Evolutionary conservation across 108 stramenopile genomes (phyloP), one percentile per base, ranked within the genome.

Genomic region (Cyclotella cryptica): DNA sequence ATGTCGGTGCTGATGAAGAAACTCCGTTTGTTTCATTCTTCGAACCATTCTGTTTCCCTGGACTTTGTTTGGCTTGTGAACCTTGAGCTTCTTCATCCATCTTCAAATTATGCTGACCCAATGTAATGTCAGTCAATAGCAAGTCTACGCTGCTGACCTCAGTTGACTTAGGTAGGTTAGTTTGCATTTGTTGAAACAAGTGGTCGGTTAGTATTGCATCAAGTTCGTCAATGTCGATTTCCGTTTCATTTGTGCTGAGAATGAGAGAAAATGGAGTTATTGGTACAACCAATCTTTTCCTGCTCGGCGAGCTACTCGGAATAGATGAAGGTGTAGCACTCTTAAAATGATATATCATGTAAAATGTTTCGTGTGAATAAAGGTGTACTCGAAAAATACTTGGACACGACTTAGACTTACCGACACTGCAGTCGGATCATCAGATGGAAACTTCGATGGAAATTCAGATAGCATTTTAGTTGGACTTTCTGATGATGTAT

Each of bases 121-220:
- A 29, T 26, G 45, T 51, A 15, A 12, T 49, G 29, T 49, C 41
- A 5, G 41, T 18, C 22, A 51, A 22, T 13, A 68, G 26, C 9
- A n/a, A n/a, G n/a, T 68, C 49, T 6, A 68, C 49, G 18, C 27
- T 51, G 19, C 28, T 30, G 8, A 46, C 28, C 29, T 27, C 28
- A 15, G 66, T 46, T 21, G 66, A 27, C 29, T 51, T 29, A 9
- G 66, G 66, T 24, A 65, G 27, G 26, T 49, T 68, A 4, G 21
- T 3, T 68, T 51, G 46, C 66, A 68, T 6, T 10, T 68, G 66
- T 51, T 51, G 4, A 9, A 68, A 9, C 66, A 68, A 68, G 19
- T 68, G 66, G 46, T 22, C 24, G 10, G 66, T 28, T 24, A 68
- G 49, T 26, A 68, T 68, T 14, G 46, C 22, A 26, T 68, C 47